phyloP scores from a whole-genome alignment of 2,329 filamentous ascomycete genomes.

The Tolypocladium tundrense region DNA sequence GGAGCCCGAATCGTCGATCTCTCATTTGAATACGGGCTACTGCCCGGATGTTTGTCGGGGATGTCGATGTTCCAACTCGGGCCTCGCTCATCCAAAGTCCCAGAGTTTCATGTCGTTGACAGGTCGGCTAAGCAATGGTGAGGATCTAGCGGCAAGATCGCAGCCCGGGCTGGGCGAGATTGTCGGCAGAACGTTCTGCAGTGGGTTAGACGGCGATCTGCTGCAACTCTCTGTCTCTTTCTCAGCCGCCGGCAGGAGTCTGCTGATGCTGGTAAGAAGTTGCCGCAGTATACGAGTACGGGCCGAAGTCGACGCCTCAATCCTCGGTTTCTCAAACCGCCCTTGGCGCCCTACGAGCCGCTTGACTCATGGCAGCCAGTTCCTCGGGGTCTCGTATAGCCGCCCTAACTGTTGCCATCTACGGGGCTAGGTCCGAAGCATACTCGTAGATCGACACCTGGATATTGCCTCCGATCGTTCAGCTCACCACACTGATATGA shows the following conservation, averaged over 20 bases:
- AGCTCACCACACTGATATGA: background rate
- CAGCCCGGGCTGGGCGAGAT: background rate
- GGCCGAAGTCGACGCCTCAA: background rate
- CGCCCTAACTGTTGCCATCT: background rate
- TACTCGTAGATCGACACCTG: background rate
- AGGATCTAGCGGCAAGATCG: background rate
- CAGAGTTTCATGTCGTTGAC: background rate
- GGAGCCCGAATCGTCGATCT: background rate
- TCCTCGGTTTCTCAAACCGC: background rate
- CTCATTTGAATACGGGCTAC: constrained; percentile 1
- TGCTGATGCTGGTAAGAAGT: background rate
- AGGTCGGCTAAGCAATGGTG: background rate
- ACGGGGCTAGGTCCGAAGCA: background rate
- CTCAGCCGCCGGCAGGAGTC: background rate
- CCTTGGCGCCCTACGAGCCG: background rate
- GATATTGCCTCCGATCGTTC: background rate
- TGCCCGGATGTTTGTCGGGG: constrained; percentile 1
- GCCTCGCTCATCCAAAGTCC: constrained; percentile 2
- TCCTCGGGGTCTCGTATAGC: background rate
- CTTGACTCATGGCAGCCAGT: background rate
- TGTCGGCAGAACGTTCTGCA: background rate
- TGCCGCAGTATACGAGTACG: background rate
- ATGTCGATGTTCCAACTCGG: background rate
- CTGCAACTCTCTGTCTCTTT: background rate
- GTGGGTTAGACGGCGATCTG: background rate